phyloP scores from a whole-genome alignment of 2,329 filamentous ascomycete species.

The Cordyceps militaris region DNA sequence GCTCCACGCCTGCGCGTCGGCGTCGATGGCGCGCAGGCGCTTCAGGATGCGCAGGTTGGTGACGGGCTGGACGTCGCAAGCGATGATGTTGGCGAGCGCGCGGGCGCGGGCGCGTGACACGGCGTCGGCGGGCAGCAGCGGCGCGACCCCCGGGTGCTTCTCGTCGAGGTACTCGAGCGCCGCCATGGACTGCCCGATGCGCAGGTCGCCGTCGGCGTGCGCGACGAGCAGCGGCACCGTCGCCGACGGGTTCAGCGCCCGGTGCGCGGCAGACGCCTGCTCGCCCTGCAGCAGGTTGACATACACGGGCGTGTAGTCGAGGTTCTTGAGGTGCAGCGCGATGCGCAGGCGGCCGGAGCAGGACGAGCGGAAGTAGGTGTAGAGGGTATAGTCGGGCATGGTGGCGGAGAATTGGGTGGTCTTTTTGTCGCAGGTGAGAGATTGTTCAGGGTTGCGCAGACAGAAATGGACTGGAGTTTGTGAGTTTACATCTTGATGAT shows the following conservation, averaged over 20 bases:
- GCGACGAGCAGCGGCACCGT: constrained; percentile 48
- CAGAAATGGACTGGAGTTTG: neutral
- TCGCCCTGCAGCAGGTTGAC: constrained; percentile 50
- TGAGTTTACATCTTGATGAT: neutral
- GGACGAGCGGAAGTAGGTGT: constrained; percentile 57
- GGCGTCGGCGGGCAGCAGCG: constrained; percentile 41
- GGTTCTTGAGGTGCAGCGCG: constrained; percentile 47
- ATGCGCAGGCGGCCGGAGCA: constrained; percentile 57
- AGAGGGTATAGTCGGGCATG: constrained; percentile 36
- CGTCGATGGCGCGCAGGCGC: constrained; percentile 36
- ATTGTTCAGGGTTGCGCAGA: neutral
- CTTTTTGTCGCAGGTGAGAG: neutral
- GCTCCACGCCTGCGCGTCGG: constrained; percentile 42
- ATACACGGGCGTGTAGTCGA: constrained; percentile 39
- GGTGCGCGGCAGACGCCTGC: constrained; percentile 40
- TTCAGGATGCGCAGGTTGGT: constrained; percentile 50
- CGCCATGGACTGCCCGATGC: constrained; percentile 50
- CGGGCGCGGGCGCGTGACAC: constrained; percentile 42
- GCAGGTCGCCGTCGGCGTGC: constrained; percentile 26
- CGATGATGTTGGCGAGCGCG: constrained; percentile 46
- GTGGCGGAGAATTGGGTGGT: neutral
- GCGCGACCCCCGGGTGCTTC: constrained; percentile 30
- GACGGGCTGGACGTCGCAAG: constrained; percentile 51
- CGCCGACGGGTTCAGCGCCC: constrained; percentile 43
- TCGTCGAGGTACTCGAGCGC: constrained; percentile 59